These are phyloP conservation scores for Termitomyces sp. DNA, from an alignment of 768 basidiomycete genomes.

Conservation along the genomic window DNA sequence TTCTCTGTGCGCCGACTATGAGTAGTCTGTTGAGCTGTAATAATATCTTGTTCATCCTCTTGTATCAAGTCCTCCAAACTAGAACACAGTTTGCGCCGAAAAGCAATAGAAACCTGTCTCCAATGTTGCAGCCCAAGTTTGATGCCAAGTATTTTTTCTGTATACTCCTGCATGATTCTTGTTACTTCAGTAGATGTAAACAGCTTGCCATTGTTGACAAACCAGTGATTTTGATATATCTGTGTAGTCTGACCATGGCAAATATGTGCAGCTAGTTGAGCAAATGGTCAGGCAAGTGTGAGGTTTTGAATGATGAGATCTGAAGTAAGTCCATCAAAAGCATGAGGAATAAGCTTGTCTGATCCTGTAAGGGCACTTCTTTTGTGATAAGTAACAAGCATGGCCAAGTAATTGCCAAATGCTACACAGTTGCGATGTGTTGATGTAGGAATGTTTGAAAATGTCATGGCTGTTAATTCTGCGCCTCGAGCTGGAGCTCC, in stretches of 20 bases:
- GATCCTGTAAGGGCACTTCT: too few relatives aligned
- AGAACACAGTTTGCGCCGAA: not conserved
- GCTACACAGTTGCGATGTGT: too few relatives aligned
- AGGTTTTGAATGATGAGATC: not conserved
- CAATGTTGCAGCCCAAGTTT: not conserved
- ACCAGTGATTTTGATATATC: not conserved
- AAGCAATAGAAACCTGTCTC: not conserved
- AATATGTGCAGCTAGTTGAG: not conserved
- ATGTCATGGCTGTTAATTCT: too few relatives aligned
- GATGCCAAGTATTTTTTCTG: not conserved
- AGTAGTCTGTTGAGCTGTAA: not conserved
- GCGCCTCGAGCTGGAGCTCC: too few relatives aligned
- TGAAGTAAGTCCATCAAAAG: not conserved
- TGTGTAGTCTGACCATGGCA: not conserved
- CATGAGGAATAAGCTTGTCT: too few relatives aligned
- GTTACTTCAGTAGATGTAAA: not conserved
- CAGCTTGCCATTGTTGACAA: not conserved
- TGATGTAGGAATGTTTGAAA: too few relatives aligned
- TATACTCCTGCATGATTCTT: not conserved
- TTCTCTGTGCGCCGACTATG: too few relatives aligned
- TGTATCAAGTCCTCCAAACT: not conserved
- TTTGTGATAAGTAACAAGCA: too few relatives aligned
- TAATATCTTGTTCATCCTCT: not conserved
- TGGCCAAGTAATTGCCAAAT: too few relatives aligned
- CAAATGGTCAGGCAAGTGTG: not conserved